Evolutionary conservation across 805 yeast species (phyloP).

Genomic region (Phaffomyces antillensis): DNA sequence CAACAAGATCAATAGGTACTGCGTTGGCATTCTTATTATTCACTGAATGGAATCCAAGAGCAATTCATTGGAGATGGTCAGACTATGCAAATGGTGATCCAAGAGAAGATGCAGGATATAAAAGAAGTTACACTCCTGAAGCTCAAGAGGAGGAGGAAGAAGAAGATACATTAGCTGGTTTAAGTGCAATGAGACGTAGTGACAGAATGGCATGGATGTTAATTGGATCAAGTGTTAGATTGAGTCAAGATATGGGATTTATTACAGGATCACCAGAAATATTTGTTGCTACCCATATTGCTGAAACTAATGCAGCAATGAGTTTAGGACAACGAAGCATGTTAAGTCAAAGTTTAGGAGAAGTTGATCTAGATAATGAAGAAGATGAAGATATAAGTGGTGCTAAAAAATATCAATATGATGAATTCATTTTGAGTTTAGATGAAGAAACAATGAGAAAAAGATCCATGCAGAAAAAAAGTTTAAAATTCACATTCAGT

Average conservation of each 20-base stretch:
- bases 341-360: slow-evolving; percentile 66
- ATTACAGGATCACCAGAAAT: slow-evolving; percentile 67
- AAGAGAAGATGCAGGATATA: slow-evolving; percentile 9
- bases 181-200: slow-evolving; percentile 79
- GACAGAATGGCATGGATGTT: slow-evolving; percentile 94
- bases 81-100: slow-evolving; percentile 71
- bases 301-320: slow-evolving; percentile 79
- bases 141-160: neutral
- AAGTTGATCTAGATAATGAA: slow-evolving; percentile 49
- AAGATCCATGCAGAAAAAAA: slow-evolving; percentile 20
- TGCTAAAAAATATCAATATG: slow-evolving; percentile 22
- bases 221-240: slow-evolving; percentile 76
- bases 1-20: slow-evolving; percentile 81
- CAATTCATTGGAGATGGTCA: slow-evolving; percentile 82
- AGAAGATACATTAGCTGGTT: slow-evolving; percentile 46
- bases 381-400: slow-evolving; percentile 23
- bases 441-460: slow-evolving; percentile 25
- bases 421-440: slow-evolving; percentile 23
- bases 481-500: slow-evolving; percentile 44
- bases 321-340: slow-evolving; percentile 73
- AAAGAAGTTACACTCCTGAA: slow-evolving; percentile 1
- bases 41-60: slow-evolving; percentile 95
- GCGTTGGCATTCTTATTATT: slow-evolving; percentile 75
- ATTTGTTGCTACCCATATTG: slow-evolving; percentile 74
- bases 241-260: slow-evolving; percentile 82